These are phyloP conservation scores for Monosporascus ibericus DNA, from an alignment of 2,329 filamentous ascomycete species.

Conservation along the genomic window DNA sequence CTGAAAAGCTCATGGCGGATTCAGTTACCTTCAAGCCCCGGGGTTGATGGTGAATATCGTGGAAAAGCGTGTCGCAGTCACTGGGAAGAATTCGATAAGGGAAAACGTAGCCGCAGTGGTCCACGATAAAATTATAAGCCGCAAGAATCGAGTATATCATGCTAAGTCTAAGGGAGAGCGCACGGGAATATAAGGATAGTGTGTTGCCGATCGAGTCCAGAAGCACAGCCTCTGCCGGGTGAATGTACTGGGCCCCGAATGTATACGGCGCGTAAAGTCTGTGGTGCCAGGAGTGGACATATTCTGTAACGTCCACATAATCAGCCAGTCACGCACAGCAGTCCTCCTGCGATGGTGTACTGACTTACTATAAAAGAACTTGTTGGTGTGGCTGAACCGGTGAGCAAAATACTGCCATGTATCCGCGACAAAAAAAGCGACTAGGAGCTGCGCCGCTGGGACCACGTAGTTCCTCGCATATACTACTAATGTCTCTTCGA, in stretches of 20 bases:
- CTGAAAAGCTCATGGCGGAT: background rate
- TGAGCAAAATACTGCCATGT: background rate
- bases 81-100: background rate
- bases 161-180: background rate
- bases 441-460: background rate
- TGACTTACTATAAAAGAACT: background rate
- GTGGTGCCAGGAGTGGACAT: background rate
- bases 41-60: background rate
- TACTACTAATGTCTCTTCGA: background rate
- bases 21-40: background rate
- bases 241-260: background rate
- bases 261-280: background rate
- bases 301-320: background rate
- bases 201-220: background rate
- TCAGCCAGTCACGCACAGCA: background rate
- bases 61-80: background rate
- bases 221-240: background rate
- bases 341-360: too few species aligned
- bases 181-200: background rate
- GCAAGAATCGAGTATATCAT: background rate
- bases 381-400: background rate
- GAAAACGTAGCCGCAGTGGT: background rate
- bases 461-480: background rate
- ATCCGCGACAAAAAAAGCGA: background rate
- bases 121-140: background rate